Evolutionary conservation across 2,329 filamentous ascomycete species (phyloP).

Genomic region (Apiospora phragmitis): DNA sequence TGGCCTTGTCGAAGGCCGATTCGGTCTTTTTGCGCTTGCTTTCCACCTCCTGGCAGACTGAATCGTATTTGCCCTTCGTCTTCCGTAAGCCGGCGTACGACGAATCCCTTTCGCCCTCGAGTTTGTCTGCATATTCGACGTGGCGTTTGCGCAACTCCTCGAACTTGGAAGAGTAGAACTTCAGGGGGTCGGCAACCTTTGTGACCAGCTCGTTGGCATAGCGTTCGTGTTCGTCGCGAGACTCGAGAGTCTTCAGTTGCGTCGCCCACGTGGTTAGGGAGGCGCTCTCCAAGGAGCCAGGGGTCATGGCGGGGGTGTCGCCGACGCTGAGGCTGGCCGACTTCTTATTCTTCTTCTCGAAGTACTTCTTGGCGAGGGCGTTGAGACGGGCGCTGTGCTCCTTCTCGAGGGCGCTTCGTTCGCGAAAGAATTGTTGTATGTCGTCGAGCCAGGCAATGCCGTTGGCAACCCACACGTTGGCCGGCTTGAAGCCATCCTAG

Average conservation of each 20-base stretch:
- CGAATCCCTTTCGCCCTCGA: slow-evolving; percentile 85
- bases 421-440: slow-evolving; percentile 95
- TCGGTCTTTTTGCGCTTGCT: slow-evolving; percentile 93
- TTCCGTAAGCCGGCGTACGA: slow-evolving; percentile 87
- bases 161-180: slow-evolving; percentile 70
- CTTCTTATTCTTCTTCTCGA: slow-evolving; percentile 94
- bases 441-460: slow-evolving; percentile 96
- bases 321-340: slow-evolving; percentile 86
- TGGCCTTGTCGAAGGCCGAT: slow-evolving; percentile 88
- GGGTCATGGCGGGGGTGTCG: slow-evolving; percentile 89
- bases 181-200: slow-evolving; percentile 85
- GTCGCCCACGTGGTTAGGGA: slow-evolving; percentile 97
- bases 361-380: slow-evolving; percentile 90
- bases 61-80: slow-evolving; percentile 89
- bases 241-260: slow-evolving; percentile 87
- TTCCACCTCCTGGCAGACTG: slow-evolving; percentile 91
- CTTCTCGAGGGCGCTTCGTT: slow-evolving; percentile 91
- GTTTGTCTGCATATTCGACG: slow-evolving; percentile 80
- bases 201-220: slow-evolving; percentile 77
- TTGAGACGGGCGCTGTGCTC: slow-evolving; percentile 91
- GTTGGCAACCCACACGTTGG: slow-evolving; percentile 86
- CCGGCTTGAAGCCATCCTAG: slow-evolving; percentile 94
- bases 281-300: slow-evolving; percentile 92
- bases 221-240: slow-evolving; percentile 82
- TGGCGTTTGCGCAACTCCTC: slow-evolving; percentile 94